Percentiles rank a stretch among this genome's conserved stretches.
These are phyloP conservation scores for Physcomitrellopsis africana DNA, from an alignment of 225 moss, liverwort and hornwort genomes.

Conservation along the genomic window DNA sequence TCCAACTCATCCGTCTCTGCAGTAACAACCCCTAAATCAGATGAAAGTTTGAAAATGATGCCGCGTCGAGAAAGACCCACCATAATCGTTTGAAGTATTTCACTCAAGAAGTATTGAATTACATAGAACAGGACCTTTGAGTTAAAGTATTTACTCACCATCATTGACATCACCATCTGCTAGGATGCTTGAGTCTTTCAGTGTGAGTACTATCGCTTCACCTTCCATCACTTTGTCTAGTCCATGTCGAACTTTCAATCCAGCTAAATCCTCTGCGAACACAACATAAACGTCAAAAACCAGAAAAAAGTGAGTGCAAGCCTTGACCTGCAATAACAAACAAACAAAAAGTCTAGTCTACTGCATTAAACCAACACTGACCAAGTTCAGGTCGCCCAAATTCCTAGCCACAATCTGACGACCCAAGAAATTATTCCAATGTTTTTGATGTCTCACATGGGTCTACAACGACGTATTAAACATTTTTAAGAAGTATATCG, in stretches of 20 bases:
- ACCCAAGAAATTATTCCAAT: background rate
- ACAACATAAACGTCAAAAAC: constrained; percentile 25
- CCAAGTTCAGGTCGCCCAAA: background rate
- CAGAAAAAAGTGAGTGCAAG: constrained; percentile 13
- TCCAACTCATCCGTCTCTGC: constrained; percentile 83
- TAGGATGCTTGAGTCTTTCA: constrained; percentile 79
- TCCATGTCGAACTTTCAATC: constrained; percentile 93
- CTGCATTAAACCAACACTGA: constrained; percentile 10
- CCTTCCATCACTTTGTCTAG: constrained; percentile 98
- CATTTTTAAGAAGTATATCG: background rate
- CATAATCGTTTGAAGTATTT: background rate
- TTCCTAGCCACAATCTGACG: background rate
- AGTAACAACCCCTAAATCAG: constrained; percentile 29
- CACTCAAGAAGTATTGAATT: background rate
- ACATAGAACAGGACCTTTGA: background rate
- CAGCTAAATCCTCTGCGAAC: constrained; percentile 84
- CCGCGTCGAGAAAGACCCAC: background rate
- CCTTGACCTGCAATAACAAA: background rate
- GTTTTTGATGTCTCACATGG: background rate
- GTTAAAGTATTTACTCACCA: constrained; percentile 52
- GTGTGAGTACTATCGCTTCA: constrained; percentile 83
- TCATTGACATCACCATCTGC: constrained; percentile 88
- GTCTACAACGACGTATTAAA: background rate
- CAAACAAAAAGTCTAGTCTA: background rate
- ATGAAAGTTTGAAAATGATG: constrained; percentile 24